These are phyloP conservation scores for Solanum hybrid DNA, from an alignment of 305 asterid genomes.

Conservation along the genomic window DNA sequence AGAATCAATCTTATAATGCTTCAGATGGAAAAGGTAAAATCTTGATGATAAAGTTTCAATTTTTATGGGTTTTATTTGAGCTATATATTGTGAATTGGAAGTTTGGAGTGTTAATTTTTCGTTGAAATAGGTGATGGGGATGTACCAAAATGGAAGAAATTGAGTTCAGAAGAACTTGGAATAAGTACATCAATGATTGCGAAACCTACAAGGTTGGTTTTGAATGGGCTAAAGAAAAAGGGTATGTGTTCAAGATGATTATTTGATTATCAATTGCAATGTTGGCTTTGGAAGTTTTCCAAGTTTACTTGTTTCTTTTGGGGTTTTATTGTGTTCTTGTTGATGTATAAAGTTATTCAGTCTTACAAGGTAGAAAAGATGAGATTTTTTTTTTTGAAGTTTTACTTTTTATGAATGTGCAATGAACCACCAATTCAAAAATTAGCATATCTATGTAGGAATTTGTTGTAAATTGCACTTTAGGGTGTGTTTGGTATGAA, in stretches of 20 bases:
- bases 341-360: not conserved
- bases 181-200: slow-evolving; percentile 19
- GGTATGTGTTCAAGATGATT: slow-evolving; percentile 8
- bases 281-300: not conserved
- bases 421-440: not conserved
- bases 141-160: slow-evolving; percentile 18
- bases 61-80: not conserved
- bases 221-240: slow-evolving; percentile 16
- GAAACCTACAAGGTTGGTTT: slow-evolving; percentile 13
- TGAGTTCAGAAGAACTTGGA: slow-evolving; percentile 18
- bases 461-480: not conserved
- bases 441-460: not conserved
- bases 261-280: not conserved
- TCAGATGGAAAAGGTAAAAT: not conserved
- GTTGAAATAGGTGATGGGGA: slow-evolving; percentile 6
- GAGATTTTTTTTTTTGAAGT: not conserved
- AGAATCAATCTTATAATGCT: not conserved
- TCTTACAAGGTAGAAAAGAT: not conserved
- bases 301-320: not conserved
- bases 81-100: not conserved
- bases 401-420: not conserved
- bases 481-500: not conserved
- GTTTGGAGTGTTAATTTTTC: not conserved
- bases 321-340: not conserved
- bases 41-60: not conserved